Evolutionary conservation across 192 early-diverging fungal genomes (phyloP), one percentile per base, ranked within the genome.

Genomic region (Neocallimastix lanati): DNA sequence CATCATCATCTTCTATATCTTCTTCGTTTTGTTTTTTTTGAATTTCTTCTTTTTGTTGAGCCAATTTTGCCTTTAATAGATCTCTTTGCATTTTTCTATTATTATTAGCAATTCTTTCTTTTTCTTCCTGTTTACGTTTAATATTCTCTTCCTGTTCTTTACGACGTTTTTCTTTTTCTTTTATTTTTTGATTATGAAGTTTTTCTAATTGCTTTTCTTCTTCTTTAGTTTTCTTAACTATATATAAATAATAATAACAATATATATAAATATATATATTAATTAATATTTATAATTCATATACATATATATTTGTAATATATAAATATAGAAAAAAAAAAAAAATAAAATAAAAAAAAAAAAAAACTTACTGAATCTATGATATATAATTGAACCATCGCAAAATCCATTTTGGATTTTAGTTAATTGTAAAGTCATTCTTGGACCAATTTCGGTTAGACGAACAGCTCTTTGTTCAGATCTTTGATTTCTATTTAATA

Each of bases 341-440:
- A n/a, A n/a, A n/a, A n/a, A n/a, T n/a, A n/a, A n/a, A n/a, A n/a
- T n/a, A n/a, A n/a, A 13, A 13, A 77, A 29, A 18, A 36, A 77
- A n/a, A 11, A 77, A 80, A n/a, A 85, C 89, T 83, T 88, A 93
- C 91, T 81, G 81, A 90, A 91, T 76, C 88, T 88, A 86, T 99
- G 96, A 84, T 92, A 94, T 29, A 99, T 84, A n/a, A 99, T 91
- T 76, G 97, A 94, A 37, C 96, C 97, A 40, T 90, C 92, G 81
- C 95, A 95, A 79, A 99, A 81, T 2, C 95, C 97, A 38, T 83
- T 90, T 82, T 96, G 90, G 76, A 99, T 92, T 88, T 99, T 99
- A 79, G 94, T 82, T 76, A 99, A 85, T 77, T 86, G 81, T 76
- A 98, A 85, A 50, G 94, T 90, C 90, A 99, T 90, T 30, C 96